Evolutionary conservation across 768 basidiomycete species (phyloP).

Genomic region (Lactarius hatsudake): DNA sequence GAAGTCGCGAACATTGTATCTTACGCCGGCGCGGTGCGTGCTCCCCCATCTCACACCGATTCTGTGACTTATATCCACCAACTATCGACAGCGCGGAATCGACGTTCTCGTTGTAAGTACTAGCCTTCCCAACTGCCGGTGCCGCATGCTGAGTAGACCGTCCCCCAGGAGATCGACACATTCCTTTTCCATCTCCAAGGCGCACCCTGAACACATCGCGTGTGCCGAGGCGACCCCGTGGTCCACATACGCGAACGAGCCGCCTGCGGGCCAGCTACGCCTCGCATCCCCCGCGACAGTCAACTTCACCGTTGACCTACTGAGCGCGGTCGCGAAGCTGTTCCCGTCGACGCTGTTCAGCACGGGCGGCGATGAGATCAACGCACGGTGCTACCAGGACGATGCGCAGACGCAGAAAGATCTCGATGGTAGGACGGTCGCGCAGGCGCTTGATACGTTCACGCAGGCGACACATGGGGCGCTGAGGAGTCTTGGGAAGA

Average conservation of each 20-base stretch:
- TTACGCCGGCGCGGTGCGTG: no score
- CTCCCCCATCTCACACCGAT: no score
- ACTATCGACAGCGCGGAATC: slow-evolving; percentile 47
- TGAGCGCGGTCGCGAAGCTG: slow-evolving; percentile 50
- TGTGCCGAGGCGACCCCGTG: slow-evolving; percentile 59
- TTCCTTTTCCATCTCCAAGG: slow-evolving; percentile 55
- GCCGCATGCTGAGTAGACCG: no score
- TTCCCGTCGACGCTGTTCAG: slow-evolving; percentile 63
- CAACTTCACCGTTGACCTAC: slow-evolving; percentile 54
- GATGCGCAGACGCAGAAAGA: slow-evolving; percentile 44
- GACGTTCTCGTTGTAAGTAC: no score
- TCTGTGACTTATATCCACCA: no score
- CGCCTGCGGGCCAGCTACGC: slow-evolving; percentile 80
- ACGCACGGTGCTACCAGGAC: slow-evolving; percentile 60
- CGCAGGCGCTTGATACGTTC: no score
- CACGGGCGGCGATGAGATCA: slow-evolving; percentile 83
- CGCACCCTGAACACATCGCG: slow-evolving; percentile 74
- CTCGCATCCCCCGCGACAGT: slow-evolving; percentile 59
- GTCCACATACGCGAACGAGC: slow-evolving; percentile 62
- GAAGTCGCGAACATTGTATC: no score
- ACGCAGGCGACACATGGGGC: no score
- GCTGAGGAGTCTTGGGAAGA: no score
- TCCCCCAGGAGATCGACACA: no score
- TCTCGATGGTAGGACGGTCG: no score
- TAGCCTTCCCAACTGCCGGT: no score